Evolutionary conservation across 768 basidiomycete genomes (phyloP), one percentile per base, ranked within the genome.

Genomic region (Suillus decipiens): DNA sequence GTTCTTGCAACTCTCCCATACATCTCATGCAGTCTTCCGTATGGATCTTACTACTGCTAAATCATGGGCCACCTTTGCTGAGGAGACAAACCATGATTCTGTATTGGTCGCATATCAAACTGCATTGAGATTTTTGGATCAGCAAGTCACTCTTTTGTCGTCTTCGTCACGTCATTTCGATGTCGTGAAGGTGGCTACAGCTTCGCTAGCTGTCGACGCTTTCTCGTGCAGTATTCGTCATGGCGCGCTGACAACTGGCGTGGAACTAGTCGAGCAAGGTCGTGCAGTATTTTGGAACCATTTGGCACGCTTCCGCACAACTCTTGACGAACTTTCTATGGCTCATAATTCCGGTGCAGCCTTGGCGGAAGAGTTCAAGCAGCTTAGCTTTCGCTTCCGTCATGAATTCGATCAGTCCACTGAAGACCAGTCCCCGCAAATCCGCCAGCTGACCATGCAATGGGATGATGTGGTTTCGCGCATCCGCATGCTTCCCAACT

Each of bases 311-410:
- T 47, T 47, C 5, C 22, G 45, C 12, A 2, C 45, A 7, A 11
- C 45, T 0, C n/a, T 47, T 2, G n/a, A 47, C 12, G 45, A 14
- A 24, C 45, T 47, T 47, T 47, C 45, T 6, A 0, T 24, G 2
- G 3, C 12, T 2, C 0, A 5, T 24, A 2, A 22, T 22, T 14
- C 45, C 12, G 45, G 45, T 6, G 22, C 22, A 47, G 45, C 42
- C 8, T 59, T 76, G 47, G 75, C 73, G 0, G 66, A 64, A 19
- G 66, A 66, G 10, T 73, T 76, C 58, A 71, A 75, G 51, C 64
- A 60, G 2, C 39, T 71, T n/a, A 68, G 66, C 59, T 59, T 47
- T 59, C 22, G 31, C 24, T n/a, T 59, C 15, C 57, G 57, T n/a
- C 15, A 15, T 11, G 11, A 63, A 57, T 14, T 47, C 48, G 24